Base-by-base conservation (phyloP, 2,329 filamentous ascomycete species). In the Monosporascus sp. region DNA sequence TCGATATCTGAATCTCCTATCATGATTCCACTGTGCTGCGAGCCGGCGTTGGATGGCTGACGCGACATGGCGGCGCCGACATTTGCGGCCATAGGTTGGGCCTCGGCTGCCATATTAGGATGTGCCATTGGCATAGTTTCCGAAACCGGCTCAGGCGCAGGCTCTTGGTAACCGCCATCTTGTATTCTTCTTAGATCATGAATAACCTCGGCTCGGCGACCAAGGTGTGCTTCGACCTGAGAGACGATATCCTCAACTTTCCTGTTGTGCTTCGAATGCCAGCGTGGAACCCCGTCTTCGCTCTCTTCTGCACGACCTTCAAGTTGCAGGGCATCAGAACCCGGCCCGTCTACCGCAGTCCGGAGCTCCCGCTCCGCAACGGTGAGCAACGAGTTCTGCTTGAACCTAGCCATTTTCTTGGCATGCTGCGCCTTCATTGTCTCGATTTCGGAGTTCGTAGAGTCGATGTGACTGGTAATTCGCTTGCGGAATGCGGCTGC, bases 401-500 rank as follows among this genome's bases (percentile, higher is more conserved):
- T 87, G 61, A 96, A 81, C 58, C 85, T 87, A 24, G 84, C 83
- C 73, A 97, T 81, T 53, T 85, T 81, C 63, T 83, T 84, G 3
- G 83, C 85, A 68, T 99, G 93, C 27, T 87, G 83, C 37, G 81
- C 82, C 70, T 90, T 90, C 81, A 97, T 85, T 60, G 83, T 85
- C 61, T 92, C 88, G 52, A 97, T 90, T 63, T 97, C 92, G 1
- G 83, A 83, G 55, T 89, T 83, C 49, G 89, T 88, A 27, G 88
- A 82, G 8, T 82, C 79, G 11, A 94, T 79, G 64, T 88, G 87
- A 47, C 87, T 82, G 22, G 82, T 75, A 2, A 92, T 88, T 37
- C 91, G 84, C 65, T 88, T 87, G 53, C 88, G 85, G 69, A 97
- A 97, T 60, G 94, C 87, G 45, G 90, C 86, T 1, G 92, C 83